Evolutionary conservation across 192 early-diverging fungal species (phyloP).

Genomic region (Obelidium mucronatum): DNA sequence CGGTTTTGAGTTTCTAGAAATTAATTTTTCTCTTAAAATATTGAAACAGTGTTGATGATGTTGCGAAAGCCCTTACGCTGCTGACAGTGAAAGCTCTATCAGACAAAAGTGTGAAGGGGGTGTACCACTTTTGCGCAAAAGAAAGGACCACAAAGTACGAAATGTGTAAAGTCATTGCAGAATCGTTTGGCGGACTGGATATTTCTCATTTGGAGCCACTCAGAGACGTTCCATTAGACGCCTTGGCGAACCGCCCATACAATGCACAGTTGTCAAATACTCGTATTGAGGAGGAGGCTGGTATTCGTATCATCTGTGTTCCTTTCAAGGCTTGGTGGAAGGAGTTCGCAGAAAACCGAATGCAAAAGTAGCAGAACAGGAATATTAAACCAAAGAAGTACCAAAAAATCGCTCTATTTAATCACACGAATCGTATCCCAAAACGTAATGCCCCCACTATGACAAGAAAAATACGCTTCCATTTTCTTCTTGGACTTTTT

Average conservation of each 20-base stretch:
- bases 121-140: constrained; percentile 69
- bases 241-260: constrained; percentile 61
- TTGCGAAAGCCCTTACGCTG: not conserved
- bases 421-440: too few species aligned
- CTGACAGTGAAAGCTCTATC: not conserved
- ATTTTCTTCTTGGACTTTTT: constrained; percentile 2
- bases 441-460: constrained; percentile 16
- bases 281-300: constrained; percentile 58
- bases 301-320: constrained; percentile 58
- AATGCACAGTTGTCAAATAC: constrained; percentile 71
- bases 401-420: too few species aligned
- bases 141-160: constrained; percentile 74
- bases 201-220: constrained; percentile 60
- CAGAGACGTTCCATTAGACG: constrained; percentile 32
- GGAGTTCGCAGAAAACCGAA: not conserved
- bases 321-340: constrained; percentile 65
- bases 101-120: constrained; percentile 50
- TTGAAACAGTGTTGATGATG: constrained; percentile 11
- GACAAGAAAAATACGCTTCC: constrained; percentile 19
- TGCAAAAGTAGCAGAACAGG: too few species aligned
- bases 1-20: too few species aligned
- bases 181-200: constrained; percentile 49
- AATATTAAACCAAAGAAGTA: too few species aligned
- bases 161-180: constrained; percentile 69
- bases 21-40: too few species aligned